Conservation (phyloP, 177 flowering plant species). For the Telopea speciosissima region DNA sequence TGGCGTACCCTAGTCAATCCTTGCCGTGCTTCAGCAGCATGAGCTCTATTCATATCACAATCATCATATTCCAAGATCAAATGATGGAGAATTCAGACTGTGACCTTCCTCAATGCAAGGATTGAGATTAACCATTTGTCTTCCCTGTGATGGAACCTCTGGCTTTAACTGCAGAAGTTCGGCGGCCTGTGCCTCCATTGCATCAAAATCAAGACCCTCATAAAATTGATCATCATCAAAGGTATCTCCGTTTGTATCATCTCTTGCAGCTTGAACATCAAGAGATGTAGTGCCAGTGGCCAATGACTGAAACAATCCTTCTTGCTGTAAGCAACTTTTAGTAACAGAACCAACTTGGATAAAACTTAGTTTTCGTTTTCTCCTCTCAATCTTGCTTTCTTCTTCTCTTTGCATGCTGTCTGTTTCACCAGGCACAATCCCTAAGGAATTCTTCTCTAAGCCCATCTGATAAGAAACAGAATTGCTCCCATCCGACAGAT, state of each 20-base stretch:
- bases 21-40: no score
- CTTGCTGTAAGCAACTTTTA: conserved; percentile 30
- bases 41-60: not conserved
- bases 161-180: conserved; percentile 38
- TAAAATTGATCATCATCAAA: conserved; percentile 68
- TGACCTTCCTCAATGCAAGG: conserved; percentile 14
- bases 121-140: conserved; percentile 15
- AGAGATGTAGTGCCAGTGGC: conserved; percentile 12
- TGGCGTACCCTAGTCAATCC: no score
- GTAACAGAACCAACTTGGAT: conserved; percentile 27
- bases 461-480: conserved; percentile 17
- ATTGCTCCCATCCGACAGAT: conserved; percentile 21
- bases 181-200: conserved; percentile 80
- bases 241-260: conserved; percentile 19
- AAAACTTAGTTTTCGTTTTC: conserved; percentile 54
- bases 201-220: conserved; percentile 77
- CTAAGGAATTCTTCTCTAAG: conserved; percentile 12
- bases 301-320: conserved; percentile 24
- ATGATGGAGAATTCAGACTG: conserved; percentile 48
- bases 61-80: conserved; percentile 77
- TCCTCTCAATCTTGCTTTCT: conserved; percentile 25
- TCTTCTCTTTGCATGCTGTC: conserved; percentile 17
- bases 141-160: conserved; percentile 18
- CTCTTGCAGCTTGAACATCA: conserved; percentile 19
- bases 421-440: conserved; percentile 20